Evolutionary conservation across 208 protist genomes (phyloP).

Genomic region (Leishmania aethiopica): DNA sequence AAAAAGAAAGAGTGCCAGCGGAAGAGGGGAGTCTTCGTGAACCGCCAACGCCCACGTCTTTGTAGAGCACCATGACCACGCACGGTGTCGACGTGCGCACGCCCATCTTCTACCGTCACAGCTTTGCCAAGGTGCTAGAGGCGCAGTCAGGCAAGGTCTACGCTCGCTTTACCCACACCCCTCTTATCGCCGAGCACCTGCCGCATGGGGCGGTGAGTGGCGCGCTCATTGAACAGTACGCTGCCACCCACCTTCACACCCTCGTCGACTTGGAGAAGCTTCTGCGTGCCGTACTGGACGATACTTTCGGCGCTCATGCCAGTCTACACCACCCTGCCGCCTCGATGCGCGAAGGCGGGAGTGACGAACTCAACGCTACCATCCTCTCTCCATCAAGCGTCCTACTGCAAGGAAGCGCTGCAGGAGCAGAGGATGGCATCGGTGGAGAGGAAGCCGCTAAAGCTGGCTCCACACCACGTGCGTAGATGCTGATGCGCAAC

Average conservation of each 20-base stretch:
- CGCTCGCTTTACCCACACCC: slow-evolving; percentile 49
- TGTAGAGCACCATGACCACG: slow-evolving; percentile 1
- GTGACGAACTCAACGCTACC: not conserved
- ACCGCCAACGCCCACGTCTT: not conserved
- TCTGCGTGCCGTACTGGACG: slow-evolving; percentile 22
- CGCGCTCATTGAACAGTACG: slow-evolving; percentile 42
- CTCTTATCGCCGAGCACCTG: slow-evolving; percentile 36
- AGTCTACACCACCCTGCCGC: not conserved
- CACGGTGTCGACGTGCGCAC: slow-evolving; percentile 39
- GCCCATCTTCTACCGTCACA: slow-evolving; percentile 47
- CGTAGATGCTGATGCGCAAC: not conserved
- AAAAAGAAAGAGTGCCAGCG: not conserved
- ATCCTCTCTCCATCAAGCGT: not conserved
- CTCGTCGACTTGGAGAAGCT: slow-evolving; percentile 42
- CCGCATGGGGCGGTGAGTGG: slow-evolving; percentile 25
- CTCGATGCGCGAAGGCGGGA: not conserved
- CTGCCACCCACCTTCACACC: slow-evolving; percentile 21
- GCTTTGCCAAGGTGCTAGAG: slow-evolving; percentile 50
- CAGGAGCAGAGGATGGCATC: not conserved
- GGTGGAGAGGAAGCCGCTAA: not conserved
- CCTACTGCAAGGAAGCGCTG: not conserved
- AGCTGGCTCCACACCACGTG: too few species aligned
- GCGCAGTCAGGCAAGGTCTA: slow-evolving; percentile 43
- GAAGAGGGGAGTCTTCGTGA: not conserved
- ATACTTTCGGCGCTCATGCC: not conserved